These are phyloP conservation scores for Castanospermum australe DNA, from an alignment of 306 rosid genomes.

Conservation along the genomic window DNA sequence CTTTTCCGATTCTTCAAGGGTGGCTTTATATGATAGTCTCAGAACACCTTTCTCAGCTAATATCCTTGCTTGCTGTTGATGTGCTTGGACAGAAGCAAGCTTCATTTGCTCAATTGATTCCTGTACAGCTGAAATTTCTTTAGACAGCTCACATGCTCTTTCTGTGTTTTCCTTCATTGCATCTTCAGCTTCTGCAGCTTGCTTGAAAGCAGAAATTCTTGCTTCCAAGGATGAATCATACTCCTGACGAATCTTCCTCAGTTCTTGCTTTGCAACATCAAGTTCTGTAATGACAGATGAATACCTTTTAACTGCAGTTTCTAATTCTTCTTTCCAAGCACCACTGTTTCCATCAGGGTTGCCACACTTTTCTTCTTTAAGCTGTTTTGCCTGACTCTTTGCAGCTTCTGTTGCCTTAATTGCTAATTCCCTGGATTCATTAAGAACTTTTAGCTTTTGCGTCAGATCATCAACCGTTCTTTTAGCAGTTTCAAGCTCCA, in stretches of 20 bases:
- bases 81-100: conserved; percentile 47
- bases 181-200: conserved; percentile 60
- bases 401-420: conserved; percentile 50
- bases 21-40: conserved; percentile 49
- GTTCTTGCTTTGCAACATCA: conserved; percentile 65
- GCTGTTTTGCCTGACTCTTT: conserved; percentile 48
- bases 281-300: conserved; percentile 47
- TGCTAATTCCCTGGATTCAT: conserved; percentile 55
- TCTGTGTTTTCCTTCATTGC: conserved; percentile 48
- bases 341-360: conserved; percentile 33
- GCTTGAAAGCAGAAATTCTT: conserved; percentile 56
- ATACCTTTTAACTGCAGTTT: conserved; percentile 49
- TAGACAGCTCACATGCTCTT: conserved; percentile 57
- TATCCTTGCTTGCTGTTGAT: conserved; percentile 46
- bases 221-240: conserved; percentile 55
- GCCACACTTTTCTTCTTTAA: conserved; percentile 42
- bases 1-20: conserved; percentile 49
- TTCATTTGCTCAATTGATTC: conserved; percentile 60
- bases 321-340: conserved; percentile 58
- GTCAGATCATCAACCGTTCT: conserved; percentile 47
- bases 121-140: conserved; percentile 53
- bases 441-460: conserved; percentile 44
- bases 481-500: conserved; percentile 63
- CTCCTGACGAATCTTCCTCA: conserved; percentile 56
- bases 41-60: conserved; percentile 51